A percentile compares a stretch with the other conserved stretches of the same genome.
Evolutionary conservation across 2,329 filamentous ascomycete genomes (phyloP).

Genomic region (Colletotrichum noveboracense): DNA sequence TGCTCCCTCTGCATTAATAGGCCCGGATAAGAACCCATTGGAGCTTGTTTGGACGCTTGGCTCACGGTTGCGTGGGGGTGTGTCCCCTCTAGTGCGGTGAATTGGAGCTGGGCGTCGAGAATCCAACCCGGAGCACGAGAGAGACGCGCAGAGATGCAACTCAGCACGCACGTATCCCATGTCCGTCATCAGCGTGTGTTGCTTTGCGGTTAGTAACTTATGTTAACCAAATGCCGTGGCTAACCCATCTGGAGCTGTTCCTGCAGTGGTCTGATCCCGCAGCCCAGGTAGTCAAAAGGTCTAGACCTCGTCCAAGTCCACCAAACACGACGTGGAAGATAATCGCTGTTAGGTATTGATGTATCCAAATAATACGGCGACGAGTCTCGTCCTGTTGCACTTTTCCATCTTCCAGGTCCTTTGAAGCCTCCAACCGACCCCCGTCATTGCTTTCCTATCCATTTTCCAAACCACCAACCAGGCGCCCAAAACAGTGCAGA

Average conservation of each 20-base stretch:
- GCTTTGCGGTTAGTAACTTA: not conserved
- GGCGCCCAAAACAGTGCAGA: constrained; percentile 19
- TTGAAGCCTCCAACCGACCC: constrained; percentile 1
- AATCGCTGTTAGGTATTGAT: constrained; percentile 23
- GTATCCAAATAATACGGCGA: constrained; percentile 18
- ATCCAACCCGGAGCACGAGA: not conserved
- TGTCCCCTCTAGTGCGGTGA: not conserved
- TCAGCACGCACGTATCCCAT: not conserved
- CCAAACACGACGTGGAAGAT: not conserved
- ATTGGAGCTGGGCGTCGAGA: not conserved
- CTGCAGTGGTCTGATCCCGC: not conserved
- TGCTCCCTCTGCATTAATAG: constrained; percentile 15
- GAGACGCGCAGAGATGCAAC: not conserved
- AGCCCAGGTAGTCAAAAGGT: not conserved
- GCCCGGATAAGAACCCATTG: constrained; percentile 4
- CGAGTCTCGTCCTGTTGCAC: constrained; percentile 12
- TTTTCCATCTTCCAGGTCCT: constrained; percentile 13
- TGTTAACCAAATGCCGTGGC: not conserved
- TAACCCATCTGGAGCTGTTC: not conserved
- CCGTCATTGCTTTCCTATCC: constrained; percentile 5
- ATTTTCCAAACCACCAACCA: constrained; percentile 16
- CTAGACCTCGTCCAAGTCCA: not conserved
- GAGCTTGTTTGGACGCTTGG: constrained; percentile 16
- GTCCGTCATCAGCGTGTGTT: not conserved
- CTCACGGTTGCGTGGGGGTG: not conserved